phyloP scores from a whole-genome alignment of 345 rosid genomes.

The Populus davidiana region DNA sequence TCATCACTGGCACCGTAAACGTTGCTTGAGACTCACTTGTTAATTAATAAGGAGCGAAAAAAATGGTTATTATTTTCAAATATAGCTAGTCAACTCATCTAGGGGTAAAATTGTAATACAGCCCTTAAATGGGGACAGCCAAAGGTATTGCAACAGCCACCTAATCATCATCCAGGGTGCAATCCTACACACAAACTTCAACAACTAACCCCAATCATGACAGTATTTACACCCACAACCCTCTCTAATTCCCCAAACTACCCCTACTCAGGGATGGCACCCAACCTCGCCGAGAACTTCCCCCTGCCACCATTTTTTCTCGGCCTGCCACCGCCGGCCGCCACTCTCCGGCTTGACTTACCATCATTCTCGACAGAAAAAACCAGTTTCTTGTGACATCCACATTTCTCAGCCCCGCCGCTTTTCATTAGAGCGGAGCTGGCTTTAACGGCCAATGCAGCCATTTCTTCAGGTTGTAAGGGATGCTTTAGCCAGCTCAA shows the following conservation, averaged over 20 bases:
- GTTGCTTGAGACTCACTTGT: background rate
- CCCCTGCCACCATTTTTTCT: conserved; percentile 36
- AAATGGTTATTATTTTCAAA: background rate
- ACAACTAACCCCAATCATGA: background rate
- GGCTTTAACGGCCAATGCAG: conserved; percentile 96
- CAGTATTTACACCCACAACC: conserved; percentile 30
- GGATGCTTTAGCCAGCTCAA: conserved; percentile 56
- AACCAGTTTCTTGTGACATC: conserved; percentile 40
- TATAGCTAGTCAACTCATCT: conserved; percentile 24
- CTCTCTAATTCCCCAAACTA: conserved; percentile 19
- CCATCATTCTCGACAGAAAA: conserved; percentile 20
- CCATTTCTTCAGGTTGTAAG: conserved; percentile 82
- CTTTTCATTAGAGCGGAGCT: conserved; percentile 72
- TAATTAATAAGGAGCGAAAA: background rate
- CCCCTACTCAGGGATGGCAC: conserved; percentile 70
- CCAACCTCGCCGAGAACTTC: conserved; percentile 53
- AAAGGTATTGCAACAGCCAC: background rate
- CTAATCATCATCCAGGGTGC: background rate
- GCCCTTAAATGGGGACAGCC: conserved; percentile 28
- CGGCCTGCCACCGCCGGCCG: conserved; percentile 17
- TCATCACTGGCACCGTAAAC: no score
- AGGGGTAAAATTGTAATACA: conserved; percentile 48
- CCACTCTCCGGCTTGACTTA: conserved; percentile 17
- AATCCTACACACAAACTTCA: background rate
- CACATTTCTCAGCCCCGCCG: conserved; percentile 37